Percentiles rank a stretch among this genome's conserved stretches.
phyloP scores from a whole-genome alignment of 306 rosid genomes.

The Gillenia trifoliata region DNA sequence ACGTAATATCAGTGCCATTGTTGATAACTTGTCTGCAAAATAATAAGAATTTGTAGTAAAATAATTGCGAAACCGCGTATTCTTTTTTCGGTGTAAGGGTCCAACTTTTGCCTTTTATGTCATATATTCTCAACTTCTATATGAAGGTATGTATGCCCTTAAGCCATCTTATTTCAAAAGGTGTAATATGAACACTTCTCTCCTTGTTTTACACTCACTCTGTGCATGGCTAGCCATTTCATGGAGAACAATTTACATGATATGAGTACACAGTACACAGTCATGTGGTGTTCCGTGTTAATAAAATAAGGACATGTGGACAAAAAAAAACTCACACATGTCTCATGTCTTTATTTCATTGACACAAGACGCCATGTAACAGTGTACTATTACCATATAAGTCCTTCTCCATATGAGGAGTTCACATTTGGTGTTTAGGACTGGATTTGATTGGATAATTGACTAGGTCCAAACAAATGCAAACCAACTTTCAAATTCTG shows the following conservation, averaged over 20 bases:
- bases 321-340: not conserved
- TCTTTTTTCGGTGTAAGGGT: constrained; percentile 21
- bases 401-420: too few species aligned
- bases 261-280: too few species aligned
- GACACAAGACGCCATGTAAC: too few species aligned
- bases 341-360: too few species aligned
- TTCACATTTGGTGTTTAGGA: too few species aligned
- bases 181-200: constrained; percentile 6
- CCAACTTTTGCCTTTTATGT: constrained; percentile 12
- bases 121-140: constrained; percentile 41
- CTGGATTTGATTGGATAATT: too few species aligned
- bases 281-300: too few species aligned
- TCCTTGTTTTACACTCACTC: constrained; percentile 7
- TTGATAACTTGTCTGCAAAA: not conserved
- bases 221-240: not conserved
- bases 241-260: not conserved
- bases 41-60: not conserved
- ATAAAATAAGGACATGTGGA: too few species aligned
- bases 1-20: not conserved
- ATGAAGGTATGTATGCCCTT: constrained; percentile 4
- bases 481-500: too few species aligned
- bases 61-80: not conserved
- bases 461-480: too few species aligned
- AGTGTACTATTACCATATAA: too few species aligned
- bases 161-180: not conserved